Conservation (phyloP, 1,284 basidiomycete species). For the Sporisorium scitamineum region DNA sequence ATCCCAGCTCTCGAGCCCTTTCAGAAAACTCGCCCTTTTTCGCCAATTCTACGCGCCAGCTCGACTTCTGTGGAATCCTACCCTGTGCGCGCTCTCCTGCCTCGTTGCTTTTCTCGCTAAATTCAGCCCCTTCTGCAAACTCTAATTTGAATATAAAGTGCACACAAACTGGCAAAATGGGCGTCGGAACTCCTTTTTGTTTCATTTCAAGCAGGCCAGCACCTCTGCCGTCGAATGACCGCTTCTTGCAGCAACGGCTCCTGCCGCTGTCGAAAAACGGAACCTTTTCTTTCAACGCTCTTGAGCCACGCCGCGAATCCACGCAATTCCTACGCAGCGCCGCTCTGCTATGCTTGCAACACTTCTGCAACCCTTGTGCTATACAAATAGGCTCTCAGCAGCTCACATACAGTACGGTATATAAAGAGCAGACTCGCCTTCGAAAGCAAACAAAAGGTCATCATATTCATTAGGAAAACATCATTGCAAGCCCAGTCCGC, state of each 20-base stretch:
- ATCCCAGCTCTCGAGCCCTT: slow-evolving; percentile 3
- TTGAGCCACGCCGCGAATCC: no score
- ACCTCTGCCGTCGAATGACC: neutral
- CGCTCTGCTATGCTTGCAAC: neutral
- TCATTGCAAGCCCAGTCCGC: neutral
- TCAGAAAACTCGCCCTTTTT: neutral
- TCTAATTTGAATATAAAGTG: neutral
- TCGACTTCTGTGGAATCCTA: no score
- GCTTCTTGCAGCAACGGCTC: slow-evolving; percentile 7
- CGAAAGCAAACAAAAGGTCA: no score
- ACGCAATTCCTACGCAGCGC: neutral
- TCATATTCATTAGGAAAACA: slow-evolving; percentile 14
- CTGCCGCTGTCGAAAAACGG: no score
- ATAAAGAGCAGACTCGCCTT: no score
- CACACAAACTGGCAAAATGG: neutral
- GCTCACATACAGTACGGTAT: neutral
- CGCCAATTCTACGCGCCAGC: neutral
- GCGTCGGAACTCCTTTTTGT: slow-evolving; percentile 8
- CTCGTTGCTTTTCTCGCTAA: neutral
- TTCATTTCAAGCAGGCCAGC: neutral
- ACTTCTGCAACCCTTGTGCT: no score
- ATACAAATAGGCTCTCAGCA: neutral
- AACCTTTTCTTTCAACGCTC: no score
- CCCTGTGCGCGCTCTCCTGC: neutral
- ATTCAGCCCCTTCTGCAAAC: neutral